Evolutionary conservation across 1,139 yeast genomes (phyloP), one percentile per base, ranked within the genome.

Genomic region (Maudiozyma humilis): DNA sequence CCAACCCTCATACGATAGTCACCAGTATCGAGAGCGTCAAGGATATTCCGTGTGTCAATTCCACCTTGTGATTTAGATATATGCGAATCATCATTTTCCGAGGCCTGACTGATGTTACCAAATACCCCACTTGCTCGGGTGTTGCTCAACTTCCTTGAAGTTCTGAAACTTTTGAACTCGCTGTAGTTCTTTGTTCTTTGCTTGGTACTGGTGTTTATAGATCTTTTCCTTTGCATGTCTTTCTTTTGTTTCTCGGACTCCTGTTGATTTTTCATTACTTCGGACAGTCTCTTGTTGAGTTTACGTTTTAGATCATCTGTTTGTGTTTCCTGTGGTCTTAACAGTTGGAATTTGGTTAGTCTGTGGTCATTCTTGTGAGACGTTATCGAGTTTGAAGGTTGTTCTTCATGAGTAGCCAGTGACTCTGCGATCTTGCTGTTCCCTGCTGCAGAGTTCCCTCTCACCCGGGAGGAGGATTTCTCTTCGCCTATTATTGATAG

Each of bases 231-330:
- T 14, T 19, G 29, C 20, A 54, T 55, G 18, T 55, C 55, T 33
- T 49, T 54, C 37, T 55, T 52, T 35, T 53, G 49, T 29, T 54
- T 48, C 23, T 51, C 54, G 37, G 55, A 61, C 38, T 59, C 59
- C 41, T 58, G 62, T 45, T 60, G 64, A 20, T 57, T 55, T 38
- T 62, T 50, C 51, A 58, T 54, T 3, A 60, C 63, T 31, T 57
- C 63, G 16, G 63, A 57, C 33, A 60, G 44, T 33, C 64, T 50
- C 45, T 59, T 59, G 37, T 56, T 55, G 29, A 60, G 40, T 47
- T 59, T 60, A 33, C 52, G 50, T 38, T 59, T 59, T 8, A 59
- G 48, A 34, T 57, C 63, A 32, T 52, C 50, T 36, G 55, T 59
- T 40, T 54, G 56, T 14, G 56, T 45, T 23, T 52, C 59, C 4